These are phyloP conservation scores for Bacidia rubella DNA, from an alignment of 495 filamentous ascomycete species.

Conservation along the genomic window DNA sequence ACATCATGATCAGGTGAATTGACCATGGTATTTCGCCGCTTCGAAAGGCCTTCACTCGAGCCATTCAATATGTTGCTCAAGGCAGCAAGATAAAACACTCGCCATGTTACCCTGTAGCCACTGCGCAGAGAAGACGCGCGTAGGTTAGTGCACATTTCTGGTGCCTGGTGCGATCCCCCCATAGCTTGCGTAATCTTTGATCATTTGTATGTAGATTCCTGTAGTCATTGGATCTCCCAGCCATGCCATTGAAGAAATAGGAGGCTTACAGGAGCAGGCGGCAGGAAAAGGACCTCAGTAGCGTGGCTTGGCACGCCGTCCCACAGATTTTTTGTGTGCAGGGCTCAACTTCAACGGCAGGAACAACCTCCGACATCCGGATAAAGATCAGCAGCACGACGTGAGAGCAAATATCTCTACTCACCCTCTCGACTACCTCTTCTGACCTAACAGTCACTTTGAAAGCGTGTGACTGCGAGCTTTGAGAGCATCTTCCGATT, in stretches of 20 bases:
- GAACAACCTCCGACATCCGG: conserved; percentile 23
- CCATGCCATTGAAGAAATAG: neutral
- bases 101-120: neutral
- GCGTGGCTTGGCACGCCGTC: conserved; percentile 14
- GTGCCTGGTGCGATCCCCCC: neutral
- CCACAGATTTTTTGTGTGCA: conserved; percentile 12
- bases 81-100: neutral
- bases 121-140: neutral
- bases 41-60: too few species aligned
- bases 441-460: neutral
- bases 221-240: neutral
- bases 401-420: conserved; percentile 30
- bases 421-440: conserved; percentile 11
- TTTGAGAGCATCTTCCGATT: conserved; percentile 18
- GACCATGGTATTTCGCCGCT: too few species aligned
- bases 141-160: neutral
- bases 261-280: neutral
- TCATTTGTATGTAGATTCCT: neutral
- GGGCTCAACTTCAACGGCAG: conserved; percentile 6
- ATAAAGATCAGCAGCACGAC: conserved; percentile 40
- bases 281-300: conserved; percentile 6
- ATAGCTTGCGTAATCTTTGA: neutral
- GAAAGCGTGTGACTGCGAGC: conserved; percentile 2
- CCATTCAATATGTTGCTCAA: too few species aligned
- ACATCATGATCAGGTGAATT: too few species aligned